Base-by-base conservation (phyloP, 371 early-diverging fungal species). In the Mucor velutinosus region DNA sequence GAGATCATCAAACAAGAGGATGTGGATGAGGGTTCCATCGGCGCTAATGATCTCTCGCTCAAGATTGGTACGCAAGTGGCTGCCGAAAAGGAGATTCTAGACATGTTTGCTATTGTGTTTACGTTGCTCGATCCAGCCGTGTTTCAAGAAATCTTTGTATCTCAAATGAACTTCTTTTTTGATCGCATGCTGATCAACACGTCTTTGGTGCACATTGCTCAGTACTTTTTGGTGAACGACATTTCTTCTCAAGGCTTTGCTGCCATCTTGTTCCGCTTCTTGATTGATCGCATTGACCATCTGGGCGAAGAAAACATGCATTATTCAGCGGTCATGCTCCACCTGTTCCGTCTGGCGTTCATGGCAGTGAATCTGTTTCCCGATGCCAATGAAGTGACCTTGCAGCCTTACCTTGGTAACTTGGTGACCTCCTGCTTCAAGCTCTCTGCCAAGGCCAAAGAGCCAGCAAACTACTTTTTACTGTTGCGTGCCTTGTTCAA, bases 331-430 rank as follows among this genome's bases (percentile, higher is more conserved):
- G 90, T 94, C 14, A 90, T 97, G 86, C 85, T 98, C 57, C 87
- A 96, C 32, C 81, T 97, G 25, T 98, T 97, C 86, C 95, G 96
- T 62, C 77, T 97, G 15, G 89, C 94, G 0, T 99, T 98, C 73
- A 90, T 96, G 92, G 93, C 99, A n/a, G 90, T 99, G 25, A 93
- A 94, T 19, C 73, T 92, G 27, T 97, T 95, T 70, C 99, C 99
- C 0, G 95, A 95, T 41, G 84, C 90, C 8, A 97, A 97, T 80
- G 99, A 99, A 73, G 72, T 76, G 1, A 92, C 96, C n/a, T 81
- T 98, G 25, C 93, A 94, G 62, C 97, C 96, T 4, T 95, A 98
- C 66, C 85, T 98, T 4, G 90, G 88, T 55, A 88, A 88, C 35
- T 89, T 99, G 60, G 97, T 99, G 63, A 91, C 90, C 81, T 88